A percentile compares a stretch with the other conserved stretches of the same genome.
phyloP scores from a whole-genome alignment of 495 filamentous ascomycete species.

The Penicillium subrubescens region DNA sequence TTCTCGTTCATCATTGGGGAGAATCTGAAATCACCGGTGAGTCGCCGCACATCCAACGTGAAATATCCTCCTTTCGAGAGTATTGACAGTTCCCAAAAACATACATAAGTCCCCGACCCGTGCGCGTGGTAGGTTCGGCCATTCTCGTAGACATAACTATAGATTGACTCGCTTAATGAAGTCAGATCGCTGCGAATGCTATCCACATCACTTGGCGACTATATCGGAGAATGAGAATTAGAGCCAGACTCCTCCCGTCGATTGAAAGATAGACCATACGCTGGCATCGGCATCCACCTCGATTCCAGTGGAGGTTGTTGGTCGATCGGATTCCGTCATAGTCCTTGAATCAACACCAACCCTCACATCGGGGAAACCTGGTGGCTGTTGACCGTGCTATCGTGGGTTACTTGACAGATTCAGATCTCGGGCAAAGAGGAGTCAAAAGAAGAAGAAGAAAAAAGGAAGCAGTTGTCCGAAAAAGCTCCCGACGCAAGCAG shows the following conservation, averaged over 20 bases:
- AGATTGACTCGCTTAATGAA: constrained; percentile 25
- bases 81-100: not conserved
- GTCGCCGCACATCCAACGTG: not conserved
- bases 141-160: constrained; percentile 31
- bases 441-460: not conserved
- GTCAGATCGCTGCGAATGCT: constrained; percentile 24
- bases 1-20: constrained; percentile 32
- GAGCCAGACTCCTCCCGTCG: not conserved
- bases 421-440: not conserved
- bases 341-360: not conserved
- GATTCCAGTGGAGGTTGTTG: constrained; percentile 4
- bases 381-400: not conserved
- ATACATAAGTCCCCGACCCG: constrained; percentile 21
- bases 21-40: constrained; percentile 9
- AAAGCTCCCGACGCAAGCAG: not conserved
- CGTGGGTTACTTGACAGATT: not conserved
- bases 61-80: not conserved
- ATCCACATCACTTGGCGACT: constrained; percentile 19
- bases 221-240: not conserved
- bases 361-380: not conserved
- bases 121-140: constrained; percentile 33
- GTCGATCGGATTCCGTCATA: not conserved
- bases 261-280: constrained; percentile 4
- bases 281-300: constrained; percentile 19
- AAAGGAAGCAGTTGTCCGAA: not conserved